A percentile compares a stretch with the other conserved stretches of the same genome.
Conservation (phyloP, 208 protist genomes). For the Leptomonas seymouri region DNA sequence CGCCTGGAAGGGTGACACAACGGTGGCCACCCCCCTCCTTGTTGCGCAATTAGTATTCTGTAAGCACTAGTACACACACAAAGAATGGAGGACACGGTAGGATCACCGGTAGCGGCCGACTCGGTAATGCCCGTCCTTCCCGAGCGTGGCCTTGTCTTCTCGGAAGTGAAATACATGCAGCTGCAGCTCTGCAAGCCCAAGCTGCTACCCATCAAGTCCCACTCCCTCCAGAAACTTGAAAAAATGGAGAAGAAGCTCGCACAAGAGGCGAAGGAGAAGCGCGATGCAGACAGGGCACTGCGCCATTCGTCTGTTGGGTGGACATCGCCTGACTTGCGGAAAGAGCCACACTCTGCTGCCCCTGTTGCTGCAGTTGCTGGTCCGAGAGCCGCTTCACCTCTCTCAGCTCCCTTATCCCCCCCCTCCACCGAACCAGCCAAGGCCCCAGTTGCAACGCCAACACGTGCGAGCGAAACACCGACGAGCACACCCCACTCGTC, state of each 20-base stretch:
- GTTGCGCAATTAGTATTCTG: too few relatives aligned
- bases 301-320: slow-evolving; percentile 34
- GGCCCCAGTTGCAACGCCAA: neutral
- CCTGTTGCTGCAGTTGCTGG: neutral
- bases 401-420: neutral
- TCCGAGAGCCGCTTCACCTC: neutral
- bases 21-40: too few relatives aligned
- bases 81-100: slow-evolving; percentile 7
- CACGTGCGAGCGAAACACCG: neutral
- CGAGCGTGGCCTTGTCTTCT: slow-evolving; percentile 81
- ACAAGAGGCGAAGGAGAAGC: slow-evolving; percentile 52
- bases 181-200: slow-evolving; percentile 96
- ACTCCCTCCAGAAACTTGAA: slow-evolving; percentile 93
- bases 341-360: neutral
- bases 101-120: slow-evolving; percentile 2
- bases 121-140: slow-evolving; percentile 69
- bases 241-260: slow-evolving; percentile 81
- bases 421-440: neutral
- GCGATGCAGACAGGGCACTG: slow-evolving; percentile 38
- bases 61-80: too few relatives aligned
- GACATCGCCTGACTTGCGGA: slow-evolving; percentile 20
- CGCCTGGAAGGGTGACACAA: too few relatives aligned
- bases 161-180: slow-evolving; percentile 68
- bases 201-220: slow-evolving; percentile 97
- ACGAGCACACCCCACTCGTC: neutral